Evolutionary conservation across 352 stramenopile species (phyloP).

Genomic region (Globisporangium recalcitrans): DNA sequence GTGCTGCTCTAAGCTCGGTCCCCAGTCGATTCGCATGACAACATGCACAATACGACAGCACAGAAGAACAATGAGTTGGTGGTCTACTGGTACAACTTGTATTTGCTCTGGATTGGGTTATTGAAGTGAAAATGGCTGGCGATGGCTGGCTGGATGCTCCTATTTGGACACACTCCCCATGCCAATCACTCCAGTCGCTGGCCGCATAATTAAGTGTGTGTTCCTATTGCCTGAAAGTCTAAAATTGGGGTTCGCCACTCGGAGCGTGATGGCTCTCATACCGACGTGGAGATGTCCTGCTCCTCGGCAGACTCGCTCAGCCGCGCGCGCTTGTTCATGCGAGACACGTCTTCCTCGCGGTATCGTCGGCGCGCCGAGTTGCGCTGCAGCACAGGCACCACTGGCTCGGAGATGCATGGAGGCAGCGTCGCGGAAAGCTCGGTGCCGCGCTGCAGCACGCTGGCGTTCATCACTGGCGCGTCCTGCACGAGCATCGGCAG

Average conservation of each 20-base stretch:
- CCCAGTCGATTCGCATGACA: no score
- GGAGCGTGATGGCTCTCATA: conserved; percentile 21
- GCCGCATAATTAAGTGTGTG: conserved; percentile 7
- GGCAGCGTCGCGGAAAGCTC: conserved; percentile 35
- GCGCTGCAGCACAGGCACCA: conserved; percentile 65
- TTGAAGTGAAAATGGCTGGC: not conserved
- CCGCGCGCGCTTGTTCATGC: conserved; percentile 55
- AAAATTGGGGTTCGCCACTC: conserved; percentile 19
- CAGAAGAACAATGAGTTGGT: not conserved
- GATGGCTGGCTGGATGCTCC: no score
- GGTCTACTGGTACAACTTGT: conserved; percentile 24
- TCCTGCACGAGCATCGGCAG: conserved; percentile 50
- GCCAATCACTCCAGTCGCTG: not conserved
- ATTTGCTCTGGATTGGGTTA: conserved; percentile 22
- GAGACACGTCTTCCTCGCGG: conserved; percentile 32
- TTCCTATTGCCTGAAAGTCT: conserved; percentile 11
- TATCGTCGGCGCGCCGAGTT: conserved; percentile 60
- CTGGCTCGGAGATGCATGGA: conserved; percentile 55
- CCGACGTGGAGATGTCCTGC: conserved; percentile 52
- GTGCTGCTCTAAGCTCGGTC: conserved; percentile 16
- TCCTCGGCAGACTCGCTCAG: conserved; percentile 44
- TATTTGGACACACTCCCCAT: not conserved
- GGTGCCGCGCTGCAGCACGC: conserved; percentile 54
- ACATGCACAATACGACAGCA: no score
- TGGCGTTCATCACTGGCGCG: conserved; percentile 74